A percentile compares a stretch with the other conserved stretches of the same genome.
Evolutionary conservation across 202 grass and related monocot species (phyloP).

Genomic region (Cymbopogon flexuosus): DNA sequence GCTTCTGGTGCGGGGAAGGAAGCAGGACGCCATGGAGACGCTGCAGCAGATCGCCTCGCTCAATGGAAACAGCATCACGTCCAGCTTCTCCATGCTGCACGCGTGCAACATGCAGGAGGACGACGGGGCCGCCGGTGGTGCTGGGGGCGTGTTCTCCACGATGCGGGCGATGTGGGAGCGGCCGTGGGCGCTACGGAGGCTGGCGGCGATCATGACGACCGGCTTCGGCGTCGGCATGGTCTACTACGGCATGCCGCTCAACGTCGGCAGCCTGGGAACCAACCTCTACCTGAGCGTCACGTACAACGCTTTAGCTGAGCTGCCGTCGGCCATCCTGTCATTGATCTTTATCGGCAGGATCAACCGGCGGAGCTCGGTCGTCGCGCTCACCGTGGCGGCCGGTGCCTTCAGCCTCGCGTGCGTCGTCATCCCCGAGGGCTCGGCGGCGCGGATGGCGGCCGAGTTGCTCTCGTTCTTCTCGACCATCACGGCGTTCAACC

Average conservation of each 20-base stretch:
- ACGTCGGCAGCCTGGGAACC: constrained; percentile 74
- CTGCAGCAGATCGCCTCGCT: constrained; percentile 46
- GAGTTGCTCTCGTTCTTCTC: constrained; percentile 76
- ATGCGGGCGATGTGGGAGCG: constrained; percentile 50
- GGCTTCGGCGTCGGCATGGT: constrained; percentile 71
- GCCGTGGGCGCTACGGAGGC: constrained; percentile 61
- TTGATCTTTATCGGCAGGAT: constrained; percentile 49
- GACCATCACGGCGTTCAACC: constrained; percentile 65
- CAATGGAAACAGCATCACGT: constrained; percentile 50
- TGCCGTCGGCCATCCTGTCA: constrained; percentile 48
- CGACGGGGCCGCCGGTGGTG: background rate
- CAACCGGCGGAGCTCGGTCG: constrained; percentile 47
- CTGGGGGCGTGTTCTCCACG: constrained; percentile 36
- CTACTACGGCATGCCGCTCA: constrained; percentile 86
- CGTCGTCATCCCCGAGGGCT: constrained; percentile 29
- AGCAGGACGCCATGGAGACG: constrained; percentile 66
- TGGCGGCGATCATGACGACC: constrained; percentile 58
- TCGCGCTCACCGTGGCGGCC: constrained; percentile 43
- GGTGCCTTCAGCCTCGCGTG: constrained; percentile 59
- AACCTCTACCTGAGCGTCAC: constrained; percentile 68
- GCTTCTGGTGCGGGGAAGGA: constrained; percentile 77
- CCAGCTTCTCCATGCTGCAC: constrained; percentile 75
- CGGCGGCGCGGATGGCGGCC: constrained; percentile 46
- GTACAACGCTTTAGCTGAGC: constrained; percentile 73
- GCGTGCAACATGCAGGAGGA: constrained; percentile 35